Percentiles rank a stretch among this genome's conserved stretches.
Conservation (phyloP, 169 alveolate species). For the Babesia gibsoni region DNA sequence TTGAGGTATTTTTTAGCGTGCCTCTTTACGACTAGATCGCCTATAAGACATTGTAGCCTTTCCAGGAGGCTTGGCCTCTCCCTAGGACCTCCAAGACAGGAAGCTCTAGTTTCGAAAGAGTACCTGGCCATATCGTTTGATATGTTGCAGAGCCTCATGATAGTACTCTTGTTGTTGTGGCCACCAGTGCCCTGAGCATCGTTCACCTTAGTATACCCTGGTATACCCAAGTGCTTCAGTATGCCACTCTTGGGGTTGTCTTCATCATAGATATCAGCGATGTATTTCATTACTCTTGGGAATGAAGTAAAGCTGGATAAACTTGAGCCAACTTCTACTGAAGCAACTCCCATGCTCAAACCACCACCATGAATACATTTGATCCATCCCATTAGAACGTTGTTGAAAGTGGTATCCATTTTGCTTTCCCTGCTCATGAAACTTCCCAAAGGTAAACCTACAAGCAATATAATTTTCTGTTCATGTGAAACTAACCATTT, state of each 20-base stretch:
- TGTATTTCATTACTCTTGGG: slow-evolving; percentile 78
- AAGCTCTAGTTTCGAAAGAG: slow-evolving; percentile 35
- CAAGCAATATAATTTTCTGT: not conserved
- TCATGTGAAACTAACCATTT: slow-evolving; percentile 63
- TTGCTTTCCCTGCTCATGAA: slow-evolving; percentile 81
- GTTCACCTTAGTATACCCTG: not conserved
- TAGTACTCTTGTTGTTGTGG: slow-evolving; percentile 11
- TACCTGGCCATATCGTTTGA: slow-evolving; percentile 41
- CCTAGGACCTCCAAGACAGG: slow-evolving; percentile 18
- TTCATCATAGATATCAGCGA: slow-evolving; percentile 35
- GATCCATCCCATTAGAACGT: slow-evolving; percentile 78
- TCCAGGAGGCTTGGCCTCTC: not conserved
- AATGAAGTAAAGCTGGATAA: slow-evolving; percentile 80
- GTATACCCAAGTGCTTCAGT: slow-evolving; percentile 29
- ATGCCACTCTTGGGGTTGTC: slow-evolving; percentile 25
- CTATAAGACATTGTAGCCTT: slow-evolving; percentile 2
- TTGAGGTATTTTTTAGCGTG: slow-evolving; percentile 48
- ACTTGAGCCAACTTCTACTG: slow-evolving; percentile 83
- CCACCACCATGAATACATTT: slow-evolving; percentile 60
- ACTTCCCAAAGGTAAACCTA: slow-evolving; percentile 81
- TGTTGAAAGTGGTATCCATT: slow-evolving; percentile 82
- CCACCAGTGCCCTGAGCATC: not conserved
- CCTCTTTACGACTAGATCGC: not conserved
- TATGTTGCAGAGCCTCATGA: slow-evolving; percentile 22
- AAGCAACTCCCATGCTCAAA: slow-evolving; percentile 77